phyloP scores from a whole-genome alignment of 495 filamentous ascomycete genomes.

The Penicillium salamii region DNA sequence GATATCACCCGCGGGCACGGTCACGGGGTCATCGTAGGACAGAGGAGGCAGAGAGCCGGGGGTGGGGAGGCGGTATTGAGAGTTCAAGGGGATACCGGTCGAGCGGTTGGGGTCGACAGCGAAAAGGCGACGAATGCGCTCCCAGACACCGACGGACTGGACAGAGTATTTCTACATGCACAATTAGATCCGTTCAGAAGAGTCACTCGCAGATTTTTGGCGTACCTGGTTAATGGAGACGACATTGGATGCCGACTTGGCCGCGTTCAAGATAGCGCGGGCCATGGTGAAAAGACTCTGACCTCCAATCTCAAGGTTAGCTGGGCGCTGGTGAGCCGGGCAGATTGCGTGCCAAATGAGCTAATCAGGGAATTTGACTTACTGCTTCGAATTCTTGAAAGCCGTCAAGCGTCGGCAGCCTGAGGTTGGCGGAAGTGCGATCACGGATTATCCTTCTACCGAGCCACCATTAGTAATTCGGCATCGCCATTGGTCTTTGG shows the following conservation, averaged over 20 bases:
- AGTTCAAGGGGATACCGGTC: conserved; percentile 87
- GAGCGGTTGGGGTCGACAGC: conserved; percentile 88
- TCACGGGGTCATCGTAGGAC: conserved; percentile 85
- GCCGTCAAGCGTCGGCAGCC: conserved; percentile 14
- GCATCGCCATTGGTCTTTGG: neutral
- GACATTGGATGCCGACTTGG: conserved; percentile 41
- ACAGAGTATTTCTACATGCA: conserved; percentile 90
- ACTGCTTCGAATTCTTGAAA: conserved; percentile 13
- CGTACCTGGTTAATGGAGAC: conserved; percentile 39
- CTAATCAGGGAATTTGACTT: conserved; percentile 1
- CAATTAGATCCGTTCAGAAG: neutral
- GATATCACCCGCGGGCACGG: conserved; percentile 86
- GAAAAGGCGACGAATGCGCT: conserved; percentile 70
- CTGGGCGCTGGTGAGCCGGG: neutral
- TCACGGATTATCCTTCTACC: conserved; percentile 13
- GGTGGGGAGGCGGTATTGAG: conserved; percentile 84
- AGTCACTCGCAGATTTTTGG: neutral
- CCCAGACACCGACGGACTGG: conserved; percentile 87
- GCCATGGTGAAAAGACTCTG: conserved; percentile 37
- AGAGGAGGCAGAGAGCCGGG: conserved; percentile 76
- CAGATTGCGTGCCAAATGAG: too few relatives aligned
- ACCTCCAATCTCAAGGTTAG: conserved; percentile 17
- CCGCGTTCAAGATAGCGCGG: conserved; percentile 41
- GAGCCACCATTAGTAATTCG: conserved; percentile 10
- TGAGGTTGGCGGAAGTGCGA: conserved; percentile 20